phyloP scores from a whole-genome alignment of 1,284 basidiomycete genomes.

The Flammula alnicola region DNA sequence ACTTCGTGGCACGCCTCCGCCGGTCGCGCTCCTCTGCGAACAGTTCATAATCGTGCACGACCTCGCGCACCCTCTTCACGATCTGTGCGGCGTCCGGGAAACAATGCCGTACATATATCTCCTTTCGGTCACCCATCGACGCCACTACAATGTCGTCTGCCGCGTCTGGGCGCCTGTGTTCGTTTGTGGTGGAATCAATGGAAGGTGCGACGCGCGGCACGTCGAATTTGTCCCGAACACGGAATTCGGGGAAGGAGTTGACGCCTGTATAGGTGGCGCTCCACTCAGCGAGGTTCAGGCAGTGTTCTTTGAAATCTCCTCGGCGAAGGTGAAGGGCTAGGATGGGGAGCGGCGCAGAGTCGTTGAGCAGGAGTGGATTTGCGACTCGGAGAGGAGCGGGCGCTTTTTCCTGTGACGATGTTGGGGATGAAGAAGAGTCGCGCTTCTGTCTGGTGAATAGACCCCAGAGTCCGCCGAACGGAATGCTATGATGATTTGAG shows the following conservation, averaged over 20 bases:
- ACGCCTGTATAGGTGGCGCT: constrained; percentile 46
- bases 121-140: constrained; percentile 19
- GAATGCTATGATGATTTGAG: background rate
- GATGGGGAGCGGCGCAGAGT: constrained; percentile 23
- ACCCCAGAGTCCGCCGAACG: background rate
- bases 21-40: constrained; percentile 34
- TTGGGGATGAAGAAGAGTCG: no score
- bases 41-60: constrained; percentile 33
- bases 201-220: constrained; percentile 19
- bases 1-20: background rate
- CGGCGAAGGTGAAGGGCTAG: constrained; percentile 64
- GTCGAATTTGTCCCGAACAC: constrained; percentile 36
- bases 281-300: constrained; percentile 48
- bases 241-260: constrained; percentile 46
- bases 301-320: constrained; percentile 63
- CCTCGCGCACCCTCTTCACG: constrained; percentile 43
- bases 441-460: background rate
- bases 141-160: constrained; percentile 11
- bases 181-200: constrained; percentile 1
- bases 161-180: no score
- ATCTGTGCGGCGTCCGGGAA: constrained; percentile 53
- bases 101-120: constrained; percentile 48
- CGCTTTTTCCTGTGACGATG: no score
- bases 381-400: background rate
- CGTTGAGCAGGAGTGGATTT: background rate